These are phyloP conservation scores for Lactuca saligna DNA, from an alignment of 129 eudicot genomes.

Conservation along the genomic window DNA sequence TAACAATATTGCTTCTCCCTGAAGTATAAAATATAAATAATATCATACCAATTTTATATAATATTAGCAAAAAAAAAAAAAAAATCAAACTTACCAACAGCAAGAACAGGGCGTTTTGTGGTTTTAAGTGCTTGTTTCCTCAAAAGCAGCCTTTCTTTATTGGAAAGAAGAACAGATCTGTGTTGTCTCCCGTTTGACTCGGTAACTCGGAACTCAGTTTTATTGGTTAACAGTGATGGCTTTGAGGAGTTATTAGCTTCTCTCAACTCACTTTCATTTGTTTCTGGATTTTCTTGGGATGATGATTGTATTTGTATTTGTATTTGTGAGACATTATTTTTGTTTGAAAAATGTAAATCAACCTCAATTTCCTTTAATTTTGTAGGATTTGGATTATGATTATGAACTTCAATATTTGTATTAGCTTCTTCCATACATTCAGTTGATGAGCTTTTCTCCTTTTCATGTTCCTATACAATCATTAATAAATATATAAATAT, in stretches of 20 bases:
- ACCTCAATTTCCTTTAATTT: conserved; percentile 40
- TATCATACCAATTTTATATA: not conserved
- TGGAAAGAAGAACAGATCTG: conserved; percentile 59
- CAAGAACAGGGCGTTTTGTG: conserved; percentile 71
- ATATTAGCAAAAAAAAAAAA: conserved; percentile 1
- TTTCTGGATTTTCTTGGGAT: conserved; percentile 22
- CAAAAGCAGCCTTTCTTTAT: conserved; percentile 82
- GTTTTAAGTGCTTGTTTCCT: conserved; percentile 82
- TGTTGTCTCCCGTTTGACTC: conserved; percentile 29
- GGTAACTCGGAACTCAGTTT: conserved; percentile 22
- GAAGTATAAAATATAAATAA: conserved; percentile 6
- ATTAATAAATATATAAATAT: conserved; percentile 4
- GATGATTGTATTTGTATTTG: conserved; percentile 17
- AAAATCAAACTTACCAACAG: conserved; percentile 79
- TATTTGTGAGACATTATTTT: no score
- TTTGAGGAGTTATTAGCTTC: conserved; percentile 15
- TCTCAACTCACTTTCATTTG: conserved; percentile 22
- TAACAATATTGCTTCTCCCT: conserved; percentile 80
- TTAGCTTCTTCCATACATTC: conserved; percentile 27
- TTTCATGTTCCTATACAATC: conserved; percentile 38
- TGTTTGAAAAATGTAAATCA: conserved; percentile 19
- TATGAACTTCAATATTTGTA: conserved; percentile 26
- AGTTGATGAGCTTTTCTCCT: conserved; percentile 26
- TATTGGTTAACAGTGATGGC: conserved; percentile 14
- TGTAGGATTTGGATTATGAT: conserved; percentile 22